These are phyloP conservation scores for Graphilbum fragrans DNA, from an alignment of 2,329 filamentous ascomycete species.

Conservation along the genomic window DNA sequence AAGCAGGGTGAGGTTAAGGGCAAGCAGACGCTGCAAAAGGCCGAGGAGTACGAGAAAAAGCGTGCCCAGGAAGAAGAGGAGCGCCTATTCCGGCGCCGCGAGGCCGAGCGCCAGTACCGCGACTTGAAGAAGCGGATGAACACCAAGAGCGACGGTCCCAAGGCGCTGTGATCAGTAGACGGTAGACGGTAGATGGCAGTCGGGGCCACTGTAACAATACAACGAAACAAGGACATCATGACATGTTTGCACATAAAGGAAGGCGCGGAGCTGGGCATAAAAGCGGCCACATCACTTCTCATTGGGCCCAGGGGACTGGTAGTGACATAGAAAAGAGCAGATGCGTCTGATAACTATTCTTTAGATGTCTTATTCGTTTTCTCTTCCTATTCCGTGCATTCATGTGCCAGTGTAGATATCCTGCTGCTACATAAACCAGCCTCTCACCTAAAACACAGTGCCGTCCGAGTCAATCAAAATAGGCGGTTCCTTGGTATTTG, in stretches of 20 bases:
- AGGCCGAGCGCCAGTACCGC: slow-evolving; percentile 11
- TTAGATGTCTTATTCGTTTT: too few species aligned
- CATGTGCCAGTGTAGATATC: too few species aligned
- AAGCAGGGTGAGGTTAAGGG: slow-evolving; percentile 5
- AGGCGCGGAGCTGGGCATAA: background rate
- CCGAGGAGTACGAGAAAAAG: slow-evolving; percentile 37
- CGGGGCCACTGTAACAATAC: background rate
- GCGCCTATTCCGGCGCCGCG: slow-evolving; percentile 10
- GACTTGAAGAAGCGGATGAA: slow-evolving; percentile 8
- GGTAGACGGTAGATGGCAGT: background rate
- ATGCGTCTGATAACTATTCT: too few species aligned
- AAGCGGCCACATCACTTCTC: too few species aligned
- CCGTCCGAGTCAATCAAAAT: slow-evolving; percentile 95
- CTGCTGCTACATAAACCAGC: too few species aligned
- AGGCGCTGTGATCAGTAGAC: background rate
- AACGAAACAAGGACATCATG: background rate
- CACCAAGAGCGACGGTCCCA: background rate
- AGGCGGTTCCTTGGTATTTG: slow-evolving; percentile 91
- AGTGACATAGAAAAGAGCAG: too few species aligned
- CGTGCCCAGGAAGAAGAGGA: slow-evolving; percentile 39
- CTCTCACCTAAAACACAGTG: slow-evolving; percentile 56
- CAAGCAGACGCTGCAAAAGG: slow-evolving; percentile 7
- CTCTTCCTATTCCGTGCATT: too few species aligned
- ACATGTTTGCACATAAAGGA: background rate
- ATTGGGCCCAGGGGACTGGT: too few species aligned